These are phyloP conservation scores for Aspergillus fumigatiaffinis DNA, from an alignment of 2,329 filamentous ascomycete species.

Conservation along the genomic window DNA sequence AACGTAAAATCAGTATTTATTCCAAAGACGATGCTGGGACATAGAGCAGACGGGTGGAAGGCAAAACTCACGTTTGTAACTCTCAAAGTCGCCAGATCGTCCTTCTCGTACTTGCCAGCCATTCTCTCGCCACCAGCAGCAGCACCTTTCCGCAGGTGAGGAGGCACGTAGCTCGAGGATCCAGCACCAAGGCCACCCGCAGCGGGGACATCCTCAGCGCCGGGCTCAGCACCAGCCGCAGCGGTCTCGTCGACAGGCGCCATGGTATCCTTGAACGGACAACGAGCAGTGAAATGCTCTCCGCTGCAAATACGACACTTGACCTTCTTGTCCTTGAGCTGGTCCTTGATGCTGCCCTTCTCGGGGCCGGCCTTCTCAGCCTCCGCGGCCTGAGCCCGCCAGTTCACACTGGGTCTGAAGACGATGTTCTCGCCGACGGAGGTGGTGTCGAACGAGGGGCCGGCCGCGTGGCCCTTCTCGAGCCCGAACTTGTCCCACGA, in stretches of 20 bases:
- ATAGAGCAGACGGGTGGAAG: not conserved
- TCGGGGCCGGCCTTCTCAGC: slow-evolving; percentile 45
- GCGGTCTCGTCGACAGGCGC: slow-evolving; percentile 57
- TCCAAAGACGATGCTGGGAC: slow-evolving; percentile 1
- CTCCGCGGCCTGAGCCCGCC: slow-evolving; percentile 85
- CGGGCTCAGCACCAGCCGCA: slow-evolving; percentile 43
- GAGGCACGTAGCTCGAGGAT: slow-evolving; percentile 88
- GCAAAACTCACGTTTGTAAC: slow-evolving; percentile 82
- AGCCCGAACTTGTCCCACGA: slow-evolving; percentile 89
- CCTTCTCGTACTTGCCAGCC: slow-evolving; percentile 89
- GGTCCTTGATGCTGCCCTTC: slow-evolving; percentile 62
- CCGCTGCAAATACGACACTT: slow-evolving; percentile 99
- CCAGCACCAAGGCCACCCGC: slow-evolving; percentile 59
- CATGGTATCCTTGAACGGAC: slow-evolving; percentile 99
- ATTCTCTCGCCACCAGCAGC: slow-evolving; percentile 69
- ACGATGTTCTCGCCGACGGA: slow-evolving; percentile 96
- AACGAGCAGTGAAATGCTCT: slow-evolving; percentile 98
- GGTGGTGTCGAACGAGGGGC: slow-evolving; percentile 85
- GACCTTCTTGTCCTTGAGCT: slow-evolving; percentile 97
- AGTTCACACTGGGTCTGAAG: slow-evolving; percentile 89
- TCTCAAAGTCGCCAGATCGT: slow-evolving; percentile 91
- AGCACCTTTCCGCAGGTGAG: slow-evolving; percentile 74
- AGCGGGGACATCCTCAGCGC: slow-evolving; percentile 40
- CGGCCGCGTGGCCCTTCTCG: slow-evolving; percentile 77
- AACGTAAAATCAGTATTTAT: slow-evolving; percentile 5